A percentile compares a stretch with the other conserved stretches of the same genome.
phyloP scores from a whole-genome alignment of 2,329 filamentous ascomycete genomes.

The Helicocarpus griseus region DNA sequence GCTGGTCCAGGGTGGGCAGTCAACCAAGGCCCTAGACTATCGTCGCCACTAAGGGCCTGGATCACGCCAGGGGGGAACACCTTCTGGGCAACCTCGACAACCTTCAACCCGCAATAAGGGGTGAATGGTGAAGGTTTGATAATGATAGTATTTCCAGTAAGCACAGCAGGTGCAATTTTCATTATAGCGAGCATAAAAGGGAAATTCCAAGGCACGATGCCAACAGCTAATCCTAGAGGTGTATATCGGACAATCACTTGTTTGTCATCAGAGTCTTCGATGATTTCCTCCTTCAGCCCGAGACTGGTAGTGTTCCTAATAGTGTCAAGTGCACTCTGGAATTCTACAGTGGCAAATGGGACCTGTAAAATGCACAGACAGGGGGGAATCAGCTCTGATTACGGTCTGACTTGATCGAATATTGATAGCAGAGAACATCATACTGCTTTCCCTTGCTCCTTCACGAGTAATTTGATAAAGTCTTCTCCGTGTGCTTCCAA shows the following conservation, averaged over 20 bases:
- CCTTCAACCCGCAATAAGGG: conserved; percentile 43
- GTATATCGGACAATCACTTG: conserved; percentile 26
- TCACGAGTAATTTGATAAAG: conserved; percentile 30
- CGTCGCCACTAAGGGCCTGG: conserved; percentile 46
- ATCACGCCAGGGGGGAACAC: conserved; percentile 48
- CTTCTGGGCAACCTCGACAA: conserved; percentile 41
- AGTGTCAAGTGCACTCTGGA: conserved; percentile 15
- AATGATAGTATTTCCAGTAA: conserved; percentile 47
- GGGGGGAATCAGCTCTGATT: neutral
- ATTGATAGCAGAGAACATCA: neutral
- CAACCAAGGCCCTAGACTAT: conserved; percentile 45
- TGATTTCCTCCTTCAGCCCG: conserved; percentile 37
- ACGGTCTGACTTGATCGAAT: neutral
- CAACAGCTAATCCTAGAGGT: conserved; percentile 36
- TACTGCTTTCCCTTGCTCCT: conserved; percentile 34
- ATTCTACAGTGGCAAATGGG: conserved; percentile 18
- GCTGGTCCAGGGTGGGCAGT: conserved; percentile 46
- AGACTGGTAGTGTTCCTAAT: conserved; percentile 17
- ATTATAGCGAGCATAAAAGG: conserved; percentile 34
- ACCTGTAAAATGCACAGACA: conserved; percentile 7
- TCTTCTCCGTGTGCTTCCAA: conserved; percentile 27
- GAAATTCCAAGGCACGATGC: conserved; percentile 54
- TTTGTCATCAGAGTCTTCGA: conserved; percentile 38
- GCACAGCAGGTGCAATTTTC: conserved; percentile 42
- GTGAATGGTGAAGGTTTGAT: conserved; percentile 49